Percentiles rank a stretch among this genome's conserved stretches.
Conservation (phyloP, 805 yeast genomes). For the Tetrapisispora iriomotensis region DNA sequence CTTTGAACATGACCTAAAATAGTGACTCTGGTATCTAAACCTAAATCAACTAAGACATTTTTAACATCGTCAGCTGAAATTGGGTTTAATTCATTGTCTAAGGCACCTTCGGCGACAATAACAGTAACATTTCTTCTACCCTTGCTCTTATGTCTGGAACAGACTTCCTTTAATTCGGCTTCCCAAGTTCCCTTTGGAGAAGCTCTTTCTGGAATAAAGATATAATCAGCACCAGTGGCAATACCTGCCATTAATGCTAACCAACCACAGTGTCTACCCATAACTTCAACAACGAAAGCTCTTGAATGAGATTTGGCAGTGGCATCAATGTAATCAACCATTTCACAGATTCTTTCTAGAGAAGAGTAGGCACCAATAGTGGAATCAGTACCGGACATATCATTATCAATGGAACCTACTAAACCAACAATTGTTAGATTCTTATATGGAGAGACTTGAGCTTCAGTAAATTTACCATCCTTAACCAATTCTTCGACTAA, state of each 20-base stretch:
- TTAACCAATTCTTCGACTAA: constrained; percentile 61
- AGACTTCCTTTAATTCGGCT: constrained; percentile 65
- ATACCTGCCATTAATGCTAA: constrained; percentile 95
- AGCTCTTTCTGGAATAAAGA: constrained; percentile 91
- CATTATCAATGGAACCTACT: constrained; percentile 96
- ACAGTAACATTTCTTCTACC: constrained; percentile 94
- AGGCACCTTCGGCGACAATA: constrained; percentile 97
- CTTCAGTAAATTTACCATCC: constrained; percentile 45
- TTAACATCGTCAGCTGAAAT: constrained; percentile 74
- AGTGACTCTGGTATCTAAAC: constrained; percentile 90
- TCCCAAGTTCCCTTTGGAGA: constrained; percentile 68
- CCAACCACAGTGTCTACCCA: constrained; percentile 99
- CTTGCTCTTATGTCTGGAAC: constrained; percentile 65
- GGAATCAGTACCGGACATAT: constrained; percentile 93
- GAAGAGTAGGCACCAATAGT: constrained; percentile 96
- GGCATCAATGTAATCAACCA: constrained; percentile 94
- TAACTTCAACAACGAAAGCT: constrained; percentile 95
- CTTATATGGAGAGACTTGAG: constrained; percentile 51
- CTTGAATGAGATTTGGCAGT: constrained; percentile 96
- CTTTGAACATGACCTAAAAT: constrained; percentile 96
- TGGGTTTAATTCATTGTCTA: constrained; percentile 69
- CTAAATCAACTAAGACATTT: constrained; percentile 71
- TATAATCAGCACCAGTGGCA: constrained; percentile 91
- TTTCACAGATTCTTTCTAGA: constrained; percentile 82
- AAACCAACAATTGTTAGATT: constrained; percentile 82